Evolutionary conservation across 257 asterid genomes (phyloP), one percentile per base, ranked within the genome.

Genomic region (Sherardia arvensis): DNA sequence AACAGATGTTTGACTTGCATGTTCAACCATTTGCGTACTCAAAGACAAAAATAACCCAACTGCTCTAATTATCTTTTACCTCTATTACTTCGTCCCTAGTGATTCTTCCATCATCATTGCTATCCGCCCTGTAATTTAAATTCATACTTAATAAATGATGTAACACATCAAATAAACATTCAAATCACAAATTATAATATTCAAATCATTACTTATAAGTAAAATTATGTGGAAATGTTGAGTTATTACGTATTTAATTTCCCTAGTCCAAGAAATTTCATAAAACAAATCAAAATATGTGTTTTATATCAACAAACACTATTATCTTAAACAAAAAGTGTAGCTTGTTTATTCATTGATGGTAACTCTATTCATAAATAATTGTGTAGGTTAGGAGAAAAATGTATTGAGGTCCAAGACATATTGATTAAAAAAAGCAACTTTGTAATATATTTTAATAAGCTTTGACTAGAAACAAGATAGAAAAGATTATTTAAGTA

Each of bases 51-150:
- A 26, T 49, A 49, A 49, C 27, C 20, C 56, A 49, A 49, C 56
- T 49, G 23, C 23, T 7, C 54, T 48, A 6, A 2, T n/a, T 2
- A 49, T 43, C 51, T 43, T 43, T 68, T 76, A 90, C 97, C 97
- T 91, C 96, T 66, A 69, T 88, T 49, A 91, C 95, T 80, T 91
- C 96, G 22, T 85, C 95, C 73, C 86, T 77, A 11, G 97, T 87
- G 70, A 91, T 87, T 76, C 86, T 84, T 63, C 97, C 97, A 66
- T 91, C 96, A 48, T 87, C 96, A 29, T 91, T 87, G 58, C 80
- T 76, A 71, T 91, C 97, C 27, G 96, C 96, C 97, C 97, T 90
- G 77, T 33, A 66, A 23, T 55, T 54, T 23, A 1, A 47, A 64
- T 21, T 38, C 18, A 58, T 25, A 53, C 4, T 40, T n/a, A 17